Conservation (phyloP, 2,329 filamentous ascomycete genomes). For the Ascochyta viciae-villosae region DNA sequence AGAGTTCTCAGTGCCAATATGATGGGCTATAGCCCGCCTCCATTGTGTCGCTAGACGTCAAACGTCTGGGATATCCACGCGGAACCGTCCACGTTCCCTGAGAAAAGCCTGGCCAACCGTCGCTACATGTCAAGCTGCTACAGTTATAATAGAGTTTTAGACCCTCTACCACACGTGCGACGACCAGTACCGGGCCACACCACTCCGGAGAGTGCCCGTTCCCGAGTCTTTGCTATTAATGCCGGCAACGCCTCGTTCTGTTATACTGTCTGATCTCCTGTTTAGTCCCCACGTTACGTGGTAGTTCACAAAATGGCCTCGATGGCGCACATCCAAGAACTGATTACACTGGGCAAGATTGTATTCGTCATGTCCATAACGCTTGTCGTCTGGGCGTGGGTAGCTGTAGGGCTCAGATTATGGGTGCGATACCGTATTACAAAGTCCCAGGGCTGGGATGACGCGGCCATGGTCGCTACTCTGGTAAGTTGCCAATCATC, state of each 20-base stretch:
- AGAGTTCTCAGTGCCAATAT: conserved; percentile 5
- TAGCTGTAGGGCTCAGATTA: conserved; percentile 39
- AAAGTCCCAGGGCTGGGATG: conserved; percentile 45
- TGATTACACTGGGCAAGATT: conserved; percentile 28
- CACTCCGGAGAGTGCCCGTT: conserved; percentile 14
- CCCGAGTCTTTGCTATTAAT: conserved; percentile 23
- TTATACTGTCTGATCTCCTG: conserved; percentile 1
- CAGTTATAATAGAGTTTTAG: conserved; percentile 24
- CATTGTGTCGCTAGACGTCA: conserved; percentile 24
- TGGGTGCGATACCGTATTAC: conserved; percentile 45
- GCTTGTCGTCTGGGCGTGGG: conserved; percentile 38
- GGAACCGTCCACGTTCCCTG: conserved; percentile 25
- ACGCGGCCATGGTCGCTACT: conserved; percentile 40
- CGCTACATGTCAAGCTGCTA: background rate
- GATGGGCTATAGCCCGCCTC: conserved; percentile 19
- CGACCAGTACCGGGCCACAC: conserved; percentile 16
- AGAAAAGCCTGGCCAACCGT: conserved; percentile 17
- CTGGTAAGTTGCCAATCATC: conserved; percentile 22
- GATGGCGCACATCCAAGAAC: conserved; percentile 22
- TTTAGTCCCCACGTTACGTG: conserved; percentile 18
- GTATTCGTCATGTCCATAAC: conserved; percentile 31
- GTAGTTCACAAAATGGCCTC: conserved; percentile 12
- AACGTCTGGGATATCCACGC: conserved; percentile 29
- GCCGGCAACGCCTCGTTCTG: conserved; percentile 13
- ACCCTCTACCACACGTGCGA: conserved; percentile 18